These are phyloP conservation scores for Cadophora sp. DNA, from an alignment of 2,329 filamentous ascomycete species.

Conservation along the genomic window DNA sequence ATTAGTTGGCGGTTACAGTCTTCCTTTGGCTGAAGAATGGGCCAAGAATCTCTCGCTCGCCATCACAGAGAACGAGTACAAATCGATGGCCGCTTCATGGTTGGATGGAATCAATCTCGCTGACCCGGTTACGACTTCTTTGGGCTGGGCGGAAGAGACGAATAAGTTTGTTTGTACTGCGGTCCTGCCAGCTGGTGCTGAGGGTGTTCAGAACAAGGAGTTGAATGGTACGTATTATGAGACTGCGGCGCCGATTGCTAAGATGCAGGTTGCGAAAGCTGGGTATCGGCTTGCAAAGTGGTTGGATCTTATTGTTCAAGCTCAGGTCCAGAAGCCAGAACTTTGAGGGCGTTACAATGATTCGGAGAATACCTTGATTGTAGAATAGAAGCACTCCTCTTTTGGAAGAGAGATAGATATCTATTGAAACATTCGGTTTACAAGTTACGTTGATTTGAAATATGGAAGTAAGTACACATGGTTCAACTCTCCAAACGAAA, in stretches of 20 bases:
- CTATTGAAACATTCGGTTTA: too few species aligned
- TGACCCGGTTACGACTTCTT: slow-evolving; percentile 60
- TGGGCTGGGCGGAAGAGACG: slow-evolving; percentile 68
- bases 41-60: slow-evolving; percentile 60
- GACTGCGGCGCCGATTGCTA: slow-evolving; percentile 67
- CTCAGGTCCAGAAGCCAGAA: slow-evolving; percentile 32
- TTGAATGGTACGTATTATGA: slow-evolving; percentile 69
- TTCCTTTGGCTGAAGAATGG: slow-evolving; percentile 59
- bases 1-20: slow-evolving; percentile 63
- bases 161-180: slow-evolving; percentile 66
- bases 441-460: too few species aligned
- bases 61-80: slow-evolving; percentile 64
- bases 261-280: slow-evolving; percentile 71
- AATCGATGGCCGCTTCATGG: slow-evolving; percentile 59
- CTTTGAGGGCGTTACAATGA: slow-evolving; percentile 22
- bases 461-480: too few species aligned
- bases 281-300: slow-evolving; percentile 65
- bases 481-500: too few species aligned
- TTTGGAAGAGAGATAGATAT: neutral
- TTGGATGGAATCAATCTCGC: slow-evolving; percentile 61
- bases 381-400: neutral
- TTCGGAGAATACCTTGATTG: neutral
- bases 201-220: slow-evolving; percentile 64
- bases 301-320: slow-evolving; percentile 66
- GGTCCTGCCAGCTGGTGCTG: slow-evolving; percentile 68